These are phyloP conservation scores for Austroboletus eburneus DNA, from an alignment of 768 basidiomycete species.

Conservation along the genomic window DNA sequence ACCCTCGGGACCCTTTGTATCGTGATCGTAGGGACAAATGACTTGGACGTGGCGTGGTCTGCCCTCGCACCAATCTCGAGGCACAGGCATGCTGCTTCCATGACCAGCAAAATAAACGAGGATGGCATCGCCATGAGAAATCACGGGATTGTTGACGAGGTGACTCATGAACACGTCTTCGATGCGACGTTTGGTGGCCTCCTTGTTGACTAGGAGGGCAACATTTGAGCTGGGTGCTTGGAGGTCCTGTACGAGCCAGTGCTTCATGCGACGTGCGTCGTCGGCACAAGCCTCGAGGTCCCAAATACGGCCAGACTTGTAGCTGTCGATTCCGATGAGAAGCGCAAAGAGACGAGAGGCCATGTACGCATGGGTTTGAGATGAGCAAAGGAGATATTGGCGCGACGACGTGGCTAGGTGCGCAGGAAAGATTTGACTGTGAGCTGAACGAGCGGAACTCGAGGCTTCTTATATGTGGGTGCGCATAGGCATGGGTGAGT, in stretches of 20 bases:
- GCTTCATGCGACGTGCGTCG: constrained; percentile 56
- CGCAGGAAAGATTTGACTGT: constrained; percentile 10
- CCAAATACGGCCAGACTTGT: constrained; percentile 62
- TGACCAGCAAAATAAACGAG: constrained; percentile 74
- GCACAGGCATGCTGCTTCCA: constrained; percentile 55
- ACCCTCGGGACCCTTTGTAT: constrained; percentile 43
- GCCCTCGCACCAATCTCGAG: constrained; percentile 54
- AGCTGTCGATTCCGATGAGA: constrained; percentile 65
- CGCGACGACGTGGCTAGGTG: constrained; percentile 8
- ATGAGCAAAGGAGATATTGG: constrained; percentile 3
- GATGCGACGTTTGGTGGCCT: constrained; percentile 59
- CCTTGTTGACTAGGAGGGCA: constrained; percentile 49
- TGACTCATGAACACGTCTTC: constrained; percentile 60
- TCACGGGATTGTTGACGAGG: constrained; percentile 56
- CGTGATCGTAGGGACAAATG: constrained; percentile 65
- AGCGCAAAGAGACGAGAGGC: constrained; percentile 55
- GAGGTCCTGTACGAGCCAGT: constrained; percentile 54
- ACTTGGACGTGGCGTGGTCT: constrained; percentile 47
- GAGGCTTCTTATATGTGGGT: constrained; percentile 15
- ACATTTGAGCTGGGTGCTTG: constrained; percentile 58
- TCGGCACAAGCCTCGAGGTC: constrained; percentile 62
- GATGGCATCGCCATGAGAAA: constrained; percentile 60
- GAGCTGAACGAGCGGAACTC: not conserved
- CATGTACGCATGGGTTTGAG: constrained; percentile 30
- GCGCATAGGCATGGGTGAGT: constrained; percentile 3